A percentile compares a stretch with the other conserved stretches of the same genome.
Conservation (phyloP, 2,329 filamentous ascomycete species). For the Pseudogymnoascus sp. region DNA sequence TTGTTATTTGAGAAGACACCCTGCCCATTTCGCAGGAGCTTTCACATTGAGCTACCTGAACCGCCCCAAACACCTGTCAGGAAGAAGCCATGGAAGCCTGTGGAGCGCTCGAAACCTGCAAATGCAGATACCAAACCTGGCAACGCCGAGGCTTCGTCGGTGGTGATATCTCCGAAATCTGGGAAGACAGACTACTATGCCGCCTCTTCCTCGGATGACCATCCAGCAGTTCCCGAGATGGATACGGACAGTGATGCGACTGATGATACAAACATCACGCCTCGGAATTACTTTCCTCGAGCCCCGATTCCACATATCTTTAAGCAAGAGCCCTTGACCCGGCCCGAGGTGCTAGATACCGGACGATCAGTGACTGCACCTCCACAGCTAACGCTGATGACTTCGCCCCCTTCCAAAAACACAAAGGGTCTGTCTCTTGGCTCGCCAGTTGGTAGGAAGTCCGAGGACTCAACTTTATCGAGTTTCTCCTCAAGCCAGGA, state of each 20-base stretch:
- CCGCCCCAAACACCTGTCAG: slow-evolving; percentile 55
- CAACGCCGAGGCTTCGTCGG: not conserved
- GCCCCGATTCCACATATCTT: slow-evolving; percentile 23
- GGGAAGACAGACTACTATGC: not conserved
- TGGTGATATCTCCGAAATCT: not conserved
- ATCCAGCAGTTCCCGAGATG: not conserved
- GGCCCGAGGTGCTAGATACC: slow-evolving; percentile 26
- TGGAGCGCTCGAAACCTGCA: slow-evolving; percentile 39
- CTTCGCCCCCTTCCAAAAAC: slow-evolving; percentile 34
- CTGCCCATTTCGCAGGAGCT: slow-evolving; percentile 74
- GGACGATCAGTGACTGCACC: slow-evolving; percentile 34
- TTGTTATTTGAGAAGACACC: slow-evolving; percentile 81
- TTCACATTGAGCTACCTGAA: slow-evolving; percentile 66
- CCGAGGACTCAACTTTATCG: slow-evolving; percentile 14
- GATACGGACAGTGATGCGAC: slow-evolving; percentile 22
- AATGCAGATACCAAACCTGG: not conserved
- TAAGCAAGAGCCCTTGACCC: slow-evolving; percentile 23
- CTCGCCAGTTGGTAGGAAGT: not conserved
- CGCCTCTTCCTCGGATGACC: not conserved
- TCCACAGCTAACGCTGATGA: slow-evolving; percentile 36
- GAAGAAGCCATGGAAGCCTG: slow-evolving; percentile 62
- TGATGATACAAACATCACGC: slow-evolving; percentile 23
- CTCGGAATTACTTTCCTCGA: slow-evolving; percentile 23
- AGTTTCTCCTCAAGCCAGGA: slow-evolving; percentile 42
- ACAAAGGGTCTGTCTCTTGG: slow-evolving; percentile 15